Evolutionary conservation across 306 rosid genomes (phyloP).

Genomic region (Potentilla sterilis): DNA sequence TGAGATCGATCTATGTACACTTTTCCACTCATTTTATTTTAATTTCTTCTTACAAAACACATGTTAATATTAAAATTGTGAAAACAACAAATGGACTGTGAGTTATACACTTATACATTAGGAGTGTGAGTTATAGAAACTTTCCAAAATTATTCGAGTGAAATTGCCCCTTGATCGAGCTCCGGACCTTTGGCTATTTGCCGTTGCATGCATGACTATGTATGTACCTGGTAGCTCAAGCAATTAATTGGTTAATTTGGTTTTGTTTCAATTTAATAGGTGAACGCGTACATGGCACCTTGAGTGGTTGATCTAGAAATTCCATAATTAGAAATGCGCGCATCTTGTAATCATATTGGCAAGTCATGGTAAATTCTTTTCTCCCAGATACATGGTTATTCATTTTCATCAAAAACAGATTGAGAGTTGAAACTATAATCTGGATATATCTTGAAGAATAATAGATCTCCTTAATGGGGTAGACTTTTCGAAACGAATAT

Average conservation of each 20-base stretch:
- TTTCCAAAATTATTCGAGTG: too few relatives aligned
- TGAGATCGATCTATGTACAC: too few relatives aligned
- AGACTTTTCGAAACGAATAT: background rate
- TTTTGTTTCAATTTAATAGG: background rate
- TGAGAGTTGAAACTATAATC: background rate
- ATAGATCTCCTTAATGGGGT: background rate
- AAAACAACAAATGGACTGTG: too few relatives aligned
- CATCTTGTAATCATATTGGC: background rate
- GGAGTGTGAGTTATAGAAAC: too few relatives aligned
- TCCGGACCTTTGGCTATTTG: background rate
- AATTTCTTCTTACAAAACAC: too few relatives aligned
- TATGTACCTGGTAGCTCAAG: too few relatives aligned
- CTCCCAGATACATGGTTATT: background rate
- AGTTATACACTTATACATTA: too few relatives aligned
- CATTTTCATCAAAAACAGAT: background rate
- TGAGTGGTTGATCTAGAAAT: background rate
- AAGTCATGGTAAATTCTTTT: too few relatives aligned
- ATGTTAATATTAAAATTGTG: too few relatives aligned
- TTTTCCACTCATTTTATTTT: too few relatives aligned
- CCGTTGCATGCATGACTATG: too few relatives aligned
- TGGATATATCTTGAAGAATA: background rate
- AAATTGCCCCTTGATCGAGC: background rate
- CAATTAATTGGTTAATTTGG: background rate
- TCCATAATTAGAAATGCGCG: background rate
- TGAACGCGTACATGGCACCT: background rate